These are phyloP conservation scores for Schizochytrium sp. DNA, from an alignment of 108 stramenopile genomes.

Conservation along the genomic window DNA sequence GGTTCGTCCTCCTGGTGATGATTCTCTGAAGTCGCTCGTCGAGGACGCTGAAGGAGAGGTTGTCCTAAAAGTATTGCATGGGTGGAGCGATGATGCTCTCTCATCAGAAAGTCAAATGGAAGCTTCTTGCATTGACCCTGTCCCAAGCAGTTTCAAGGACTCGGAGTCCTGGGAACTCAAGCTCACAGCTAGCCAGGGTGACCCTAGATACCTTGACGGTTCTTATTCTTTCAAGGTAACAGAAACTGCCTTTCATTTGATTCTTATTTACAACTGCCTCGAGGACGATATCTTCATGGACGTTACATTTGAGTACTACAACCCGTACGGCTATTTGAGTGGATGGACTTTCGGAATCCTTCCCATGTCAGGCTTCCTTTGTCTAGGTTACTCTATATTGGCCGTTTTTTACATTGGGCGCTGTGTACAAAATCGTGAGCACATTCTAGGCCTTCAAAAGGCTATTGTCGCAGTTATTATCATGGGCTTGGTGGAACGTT, in stretches of 20 bases:
- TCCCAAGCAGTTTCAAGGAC: neutral
- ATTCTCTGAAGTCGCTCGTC: neutral
- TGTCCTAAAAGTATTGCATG: constrained; percentile 34
- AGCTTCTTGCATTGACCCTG: neutral
- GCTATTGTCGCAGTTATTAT: constrained; percentile 26
- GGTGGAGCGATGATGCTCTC: constrained; percentile 42
- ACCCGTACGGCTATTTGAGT: constrained; percentile 52
- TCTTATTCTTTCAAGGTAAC: neutral
- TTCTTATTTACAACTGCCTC: constrained; percentile 1
- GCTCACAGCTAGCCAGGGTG: neutral
- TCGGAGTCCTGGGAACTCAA: neutral
- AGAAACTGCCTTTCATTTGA: constrained; percentile 26
- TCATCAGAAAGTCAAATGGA: constrained; percentile 6
- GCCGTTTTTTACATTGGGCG: neutral
- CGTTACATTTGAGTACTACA: constrained; percentile 39
- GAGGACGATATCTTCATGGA: neutral
- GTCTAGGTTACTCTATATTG: constrained; percentile 25
- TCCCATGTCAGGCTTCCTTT: constrained; percentile 50
- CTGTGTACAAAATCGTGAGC: constrained; percentile 24
- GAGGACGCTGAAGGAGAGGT: neutral
- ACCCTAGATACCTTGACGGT: neutral
- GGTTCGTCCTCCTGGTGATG: neutral
- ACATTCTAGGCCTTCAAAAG: neutral
- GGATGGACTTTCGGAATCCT: constrained; percentile 55
- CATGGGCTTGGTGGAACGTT: constrained; percentile 32